Percentiles rank a stretch among this genome's conserved stretches.
phyloP scores from a whole-genome alignment of 2,329 filamentous ascomycete genomes.

The Trichophyton verrucosum region DNA sequence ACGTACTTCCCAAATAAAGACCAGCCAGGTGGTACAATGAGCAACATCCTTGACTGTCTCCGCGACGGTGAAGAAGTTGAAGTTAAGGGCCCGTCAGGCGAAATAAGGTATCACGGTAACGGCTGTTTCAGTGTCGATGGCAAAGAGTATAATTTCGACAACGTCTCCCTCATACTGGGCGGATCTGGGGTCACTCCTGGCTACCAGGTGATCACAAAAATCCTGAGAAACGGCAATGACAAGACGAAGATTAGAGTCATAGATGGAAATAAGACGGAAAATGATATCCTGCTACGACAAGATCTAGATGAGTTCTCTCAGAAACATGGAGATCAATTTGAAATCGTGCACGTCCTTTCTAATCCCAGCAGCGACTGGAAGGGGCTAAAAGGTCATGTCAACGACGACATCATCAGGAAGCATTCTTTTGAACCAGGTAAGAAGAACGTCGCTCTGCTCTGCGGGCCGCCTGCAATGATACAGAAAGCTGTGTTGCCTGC shows the following conservation, averaged over 20 bases:
- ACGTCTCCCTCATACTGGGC: conserved; percentile 39
- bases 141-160: conserved; percentile 31
- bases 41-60: conserved; percentile 42
- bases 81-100: conserved; percentile 40
- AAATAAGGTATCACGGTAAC: conserved; percentile 39
- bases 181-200: conserved; percentile 42
- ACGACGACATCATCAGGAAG: conserved; percentile 31
- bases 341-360: conserved; percentile 38
- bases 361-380: conserved; percentile 35
- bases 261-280: conserved; percentile 39
- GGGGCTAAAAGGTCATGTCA: conserved; percentile 35
- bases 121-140: conserved; percentile 37
- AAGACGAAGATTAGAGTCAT: conserved; percentile 32
- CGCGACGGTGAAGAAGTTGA: conserved; percentile 39
- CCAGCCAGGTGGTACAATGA: conserved; percentile 43
- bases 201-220: conserved; percentile 38
- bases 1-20: conserved; percentile 39
- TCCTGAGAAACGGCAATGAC: conserved; percentile 26
- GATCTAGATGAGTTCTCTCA: conserved; percentile 33
- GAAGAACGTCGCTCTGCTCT: conserved; percentile 36
- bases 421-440: conserved; percentile 33
- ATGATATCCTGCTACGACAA: conserved; percentile 35
- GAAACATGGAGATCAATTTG: conserved; percentile 28
- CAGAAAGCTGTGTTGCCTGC: conserved; percentile 40
- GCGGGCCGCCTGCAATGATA: conserved; percentile 41